Conservation (phyloP, 306 rosid genomes). For the Citrullus mucosospermus region DNA sequence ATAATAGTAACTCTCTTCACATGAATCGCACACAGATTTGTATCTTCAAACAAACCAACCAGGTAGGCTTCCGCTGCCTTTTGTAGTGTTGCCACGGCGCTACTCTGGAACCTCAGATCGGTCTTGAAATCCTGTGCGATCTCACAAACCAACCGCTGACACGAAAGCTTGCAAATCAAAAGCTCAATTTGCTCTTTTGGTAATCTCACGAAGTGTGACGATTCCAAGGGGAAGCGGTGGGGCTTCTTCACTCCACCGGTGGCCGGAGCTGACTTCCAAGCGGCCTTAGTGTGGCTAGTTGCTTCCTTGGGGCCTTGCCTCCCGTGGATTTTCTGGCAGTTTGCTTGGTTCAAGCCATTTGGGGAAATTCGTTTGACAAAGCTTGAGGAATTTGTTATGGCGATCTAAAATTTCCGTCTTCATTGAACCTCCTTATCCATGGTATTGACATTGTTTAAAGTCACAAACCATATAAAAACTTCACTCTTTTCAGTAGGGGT, state of each 20-base stretch:
- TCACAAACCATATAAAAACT: too few relatives aligned
- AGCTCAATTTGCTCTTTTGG: constrained; percentile 8
- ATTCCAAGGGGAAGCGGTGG: constrained; percentile 7
- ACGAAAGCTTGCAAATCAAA: constrained; percentile 4
- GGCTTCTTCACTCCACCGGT: constrained; percentile 12
- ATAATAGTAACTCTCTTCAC: constrained; percentile 8
- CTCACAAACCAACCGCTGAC: constrained; percentile 6
- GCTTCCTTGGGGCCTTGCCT: constrained; percentile 10
- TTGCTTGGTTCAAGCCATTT: constrained; percentile 14
- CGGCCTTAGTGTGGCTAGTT: constrained; percentile 8
- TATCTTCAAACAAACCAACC: constrained; percentile 8
- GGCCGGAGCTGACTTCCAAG: constrained; percentile 8
- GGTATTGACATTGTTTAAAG: too few relatives aligned
- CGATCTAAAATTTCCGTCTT: background rate
- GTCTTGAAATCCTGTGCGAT: constrained; percentile 11
- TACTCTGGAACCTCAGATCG: constrained; percentile 12
- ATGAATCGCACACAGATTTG: constrained; percentile 11
- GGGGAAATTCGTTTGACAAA: background rate
- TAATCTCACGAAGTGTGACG: constrained; percentile 12
- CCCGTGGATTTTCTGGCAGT: constrained; percentile 13
- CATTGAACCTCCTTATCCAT: too few relatives aligned
- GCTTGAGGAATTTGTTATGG: background rate
- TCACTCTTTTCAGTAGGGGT: too few relatives aligned
- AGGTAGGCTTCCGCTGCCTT: constrained; percentile 5
- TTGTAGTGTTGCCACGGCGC: constrained; percentile 3